Percentiles rank a stretch among this genome's conserved stretches.
Evolutionary conservation across 2,329 filamentous ascomycete genomes (phyloP).

Genomic region (Fusarium liriodendri): DNA sequence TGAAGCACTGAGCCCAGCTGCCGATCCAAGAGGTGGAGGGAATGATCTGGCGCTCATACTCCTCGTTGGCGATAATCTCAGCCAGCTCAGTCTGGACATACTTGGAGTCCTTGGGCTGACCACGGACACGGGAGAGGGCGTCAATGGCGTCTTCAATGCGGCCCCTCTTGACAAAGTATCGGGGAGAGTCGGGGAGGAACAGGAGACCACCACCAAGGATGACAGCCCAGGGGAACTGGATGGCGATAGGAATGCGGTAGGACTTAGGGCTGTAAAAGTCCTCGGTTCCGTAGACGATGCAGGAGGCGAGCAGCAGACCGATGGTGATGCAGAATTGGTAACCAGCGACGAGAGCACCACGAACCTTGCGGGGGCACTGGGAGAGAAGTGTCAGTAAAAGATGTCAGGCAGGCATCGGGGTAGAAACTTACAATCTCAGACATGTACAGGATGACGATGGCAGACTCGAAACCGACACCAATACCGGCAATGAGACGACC

Average conservation of each 20-base stretch:
- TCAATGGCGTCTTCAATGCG: constrained; percentile 32
- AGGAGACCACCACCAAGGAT: constrained; percentile 34
- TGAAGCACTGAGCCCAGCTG: constrained; percentile 38
- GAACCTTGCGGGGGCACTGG: constrained; percentile 35
- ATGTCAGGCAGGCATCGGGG: constrained; percentile 77
- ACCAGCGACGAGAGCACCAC: constrained; percentile 36
- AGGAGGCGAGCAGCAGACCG: constrained; percentile 33
- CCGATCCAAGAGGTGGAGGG: constrained; percentile 24
- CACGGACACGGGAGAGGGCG: constrained; percentile 26
- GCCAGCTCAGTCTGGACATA: constrained; percentile 35
- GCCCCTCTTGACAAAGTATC: constrained; percentile 35
- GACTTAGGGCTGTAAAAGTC: constrained; percentile 15
- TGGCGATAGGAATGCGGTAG: constrained; percentile 34
- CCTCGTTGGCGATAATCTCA: constrained; percentile 82
- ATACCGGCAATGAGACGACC: constrained; percentile 37
- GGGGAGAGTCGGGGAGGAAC: constrained; percentile 37
- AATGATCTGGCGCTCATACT: constrained; percentile 71
- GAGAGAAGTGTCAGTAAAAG: constrained; percentile 2
- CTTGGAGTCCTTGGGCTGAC: constrained; percentile 37
- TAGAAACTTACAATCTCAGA: constrained; percentile 50
- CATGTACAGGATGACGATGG: constrained; percentile 41
- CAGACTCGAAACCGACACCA: constrained; percentile 40
- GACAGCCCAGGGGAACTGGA: constrained; percentile 38
- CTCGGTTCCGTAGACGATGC: constrained; percentile 35
- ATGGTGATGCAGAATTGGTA: constrained; percentile 41